Conservation (phyloP, 2,329 filamentous ascomycete genomes). For the Paecilomyces formosus region DNA sequence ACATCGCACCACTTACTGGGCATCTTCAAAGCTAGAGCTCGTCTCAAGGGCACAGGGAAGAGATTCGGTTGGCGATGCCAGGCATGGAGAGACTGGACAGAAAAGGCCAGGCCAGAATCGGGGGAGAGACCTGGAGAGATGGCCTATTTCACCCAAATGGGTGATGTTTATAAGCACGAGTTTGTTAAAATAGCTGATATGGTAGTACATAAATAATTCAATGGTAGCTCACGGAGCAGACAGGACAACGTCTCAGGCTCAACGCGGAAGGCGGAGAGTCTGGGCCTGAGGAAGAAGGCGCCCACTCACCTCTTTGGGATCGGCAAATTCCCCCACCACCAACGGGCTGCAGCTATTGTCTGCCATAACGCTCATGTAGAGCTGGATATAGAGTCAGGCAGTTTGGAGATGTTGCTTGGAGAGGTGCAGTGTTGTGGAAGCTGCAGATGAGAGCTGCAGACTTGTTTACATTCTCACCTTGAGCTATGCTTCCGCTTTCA, state of each 20-base stretch:
- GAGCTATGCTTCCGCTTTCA: neutral
- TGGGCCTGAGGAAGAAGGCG: neutral
- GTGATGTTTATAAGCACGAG: neutral
- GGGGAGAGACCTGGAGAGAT: constrained; percentile 1
- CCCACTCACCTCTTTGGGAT: neutral
- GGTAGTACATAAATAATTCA: neutral
- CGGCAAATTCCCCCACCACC: neutral
- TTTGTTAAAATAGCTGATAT: constrained; percentile 1
- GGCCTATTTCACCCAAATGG: neutral
- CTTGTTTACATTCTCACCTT: neutral
- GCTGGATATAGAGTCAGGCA: neutral
- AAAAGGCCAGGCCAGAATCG: constrained; percentile 1
- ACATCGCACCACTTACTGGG: constrained; percentile 23
- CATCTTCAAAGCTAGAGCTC: constrained; percentile 24
- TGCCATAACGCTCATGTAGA: neutral
- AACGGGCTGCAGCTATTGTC: neutral
- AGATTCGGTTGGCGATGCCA: constrained; percentile 17
- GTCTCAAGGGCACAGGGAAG: constrained; percentile 9
- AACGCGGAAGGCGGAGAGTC: constrained; percentile 2
- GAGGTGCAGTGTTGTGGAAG: neutral
- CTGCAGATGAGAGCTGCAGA: neutral
- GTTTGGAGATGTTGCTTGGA: neutral
- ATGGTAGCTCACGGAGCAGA: neutral
- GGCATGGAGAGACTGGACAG: constrained; percentile 17
- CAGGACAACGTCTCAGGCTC: neutral